These are phyloP conservation scores for Blastobotrys terrestris DNA, from an alignment of 805 yeast species.

Conservation along the genomic window DNA sequence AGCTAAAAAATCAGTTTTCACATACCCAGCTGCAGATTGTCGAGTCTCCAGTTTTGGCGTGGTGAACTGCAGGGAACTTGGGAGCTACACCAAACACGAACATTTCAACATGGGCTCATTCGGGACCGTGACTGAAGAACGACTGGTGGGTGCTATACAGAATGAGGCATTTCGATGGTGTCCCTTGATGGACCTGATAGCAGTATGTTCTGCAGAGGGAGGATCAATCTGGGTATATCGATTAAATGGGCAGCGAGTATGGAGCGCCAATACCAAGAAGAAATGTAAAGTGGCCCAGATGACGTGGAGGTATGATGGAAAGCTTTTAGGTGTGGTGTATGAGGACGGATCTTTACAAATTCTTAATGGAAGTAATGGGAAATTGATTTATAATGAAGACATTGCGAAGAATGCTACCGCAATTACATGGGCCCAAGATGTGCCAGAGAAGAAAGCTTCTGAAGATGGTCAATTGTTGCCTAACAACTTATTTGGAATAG, in stretches of 20 bases:
- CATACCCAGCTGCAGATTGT: too few relatives aligned
- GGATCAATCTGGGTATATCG: conserved; percentile 51
- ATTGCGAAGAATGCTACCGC: background rate
- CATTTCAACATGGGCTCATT: background rate
- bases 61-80: too few relatives aligned
- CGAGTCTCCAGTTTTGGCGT: too few relatives aligned
- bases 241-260: conserved; percentile 47
- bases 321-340: conserved; percentile 40
- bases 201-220: conserved; percentile 36
- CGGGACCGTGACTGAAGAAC: conserved; percentile 11
- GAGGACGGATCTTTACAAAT: conserved; percentile 38
- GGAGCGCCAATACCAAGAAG: conserved; percentile 37
- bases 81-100: too few relatives aligned
- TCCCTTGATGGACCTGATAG: conserved; percentile 49
- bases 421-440: background rate
- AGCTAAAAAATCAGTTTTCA: too few relatives aligned
- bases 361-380: conserved; percentile 43
- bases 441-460: background rate
- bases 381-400: conserved; percentile 26
- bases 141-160: conserved; percentile 15
- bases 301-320: conserved; percentile 37
- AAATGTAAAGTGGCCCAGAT: conserved; percentile 12
- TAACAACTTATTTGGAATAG: conserved; percentile 26
- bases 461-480: conserved; percentile 17
- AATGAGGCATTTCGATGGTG: conserved; percentile 33